Evolutionary conservation across 1,284 basidiomycete species (phyloP).

Genomic region (Puccinia novopanici): DNA sequence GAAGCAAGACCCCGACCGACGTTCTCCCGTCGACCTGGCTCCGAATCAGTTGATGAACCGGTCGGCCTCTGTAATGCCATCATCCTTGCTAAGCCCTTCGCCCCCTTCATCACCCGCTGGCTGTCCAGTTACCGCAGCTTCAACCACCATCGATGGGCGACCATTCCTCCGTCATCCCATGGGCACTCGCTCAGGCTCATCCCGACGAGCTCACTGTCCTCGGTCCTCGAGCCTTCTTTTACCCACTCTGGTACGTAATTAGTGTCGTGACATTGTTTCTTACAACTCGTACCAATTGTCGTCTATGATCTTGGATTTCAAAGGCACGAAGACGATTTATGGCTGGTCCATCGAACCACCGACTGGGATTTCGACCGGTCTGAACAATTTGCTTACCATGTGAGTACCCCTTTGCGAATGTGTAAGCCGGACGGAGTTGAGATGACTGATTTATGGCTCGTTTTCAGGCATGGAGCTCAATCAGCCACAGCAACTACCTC

Average conservation of each 20-base stretch:
- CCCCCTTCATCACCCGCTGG: constrained; percentile 61
- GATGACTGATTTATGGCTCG: neutral
- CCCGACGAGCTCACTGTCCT: constrained; percentile 62
- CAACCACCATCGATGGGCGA: constrained; percentile 59
- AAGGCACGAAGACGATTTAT: constrained; percentile 48
- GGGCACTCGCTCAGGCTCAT: constrained; percentile 59
- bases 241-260: constrained; percentile 61
- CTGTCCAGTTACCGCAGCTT: constrained; percentile 61
- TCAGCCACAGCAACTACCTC: constrained; percentile 25
- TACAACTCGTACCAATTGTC: too few species aligned
- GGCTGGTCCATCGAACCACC: constrained; percentile 37
- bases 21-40: constrained; percentile 49
- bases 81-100: constrained; percentile 60
- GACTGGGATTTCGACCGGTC: constrained; percentile 46
- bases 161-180: constrained; percentile 60
- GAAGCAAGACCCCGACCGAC: constrained; percentile 57
- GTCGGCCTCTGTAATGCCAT: constrained; percentile 62
- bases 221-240: constrained; percentile 62
- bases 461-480: constrained; percentile 48
- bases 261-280: neutral
- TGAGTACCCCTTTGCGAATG: neutral
- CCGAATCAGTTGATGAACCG: constrained; percentile 57
- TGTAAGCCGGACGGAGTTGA: neutral
- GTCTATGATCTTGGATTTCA: neutral
- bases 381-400: constrained; percentile 43